These are phyloP conservation scores for Sarcomyxa edulis DNA, from an alignment of 768 basidiomycete species.

Conservation along the genomic window DNA sequence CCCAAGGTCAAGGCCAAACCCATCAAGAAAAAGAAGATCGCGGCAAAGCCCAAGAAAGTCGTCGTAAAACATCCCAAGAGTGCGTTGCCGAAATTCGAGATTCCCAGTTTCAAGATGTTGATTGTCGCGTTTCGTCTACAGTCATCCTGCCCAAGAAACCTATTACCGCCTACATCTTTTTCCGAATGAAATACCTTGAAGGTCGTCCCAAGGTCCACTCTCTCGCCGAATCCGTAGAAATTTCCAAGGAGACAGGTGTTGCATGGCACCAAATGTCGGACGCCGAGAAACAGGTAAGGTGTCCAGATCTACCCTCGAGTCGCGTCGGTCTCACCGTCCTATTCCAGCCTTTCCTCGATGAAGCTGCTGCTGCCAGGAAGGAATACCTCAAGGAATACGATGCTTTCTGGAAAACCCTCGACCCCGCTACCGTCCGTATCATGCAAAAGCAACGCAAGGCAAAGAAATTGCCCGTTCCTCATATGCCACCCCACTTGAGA, in stretches of 20 bases:
- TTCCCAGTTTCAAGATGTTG: not conserved
- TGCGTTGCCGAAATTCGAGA: not conserved
- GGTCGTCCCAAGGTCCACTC: not conserved
- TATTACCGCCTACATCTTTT: constrained; percentile 18
- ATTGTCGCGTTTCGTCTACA: constrained; percentile 1
- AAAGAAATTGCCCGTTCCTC: constrained; percentile 11
- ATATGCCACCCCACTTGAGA: constrained; percentile 1
- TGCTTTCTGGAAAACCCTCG: constrained; percentile 20
- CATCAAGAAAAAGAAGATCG: constrained; percentile 3
- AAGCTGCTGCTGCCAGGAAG: constrained; percentile 9
- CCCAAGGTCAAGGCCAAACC: constrained; percentile 6
- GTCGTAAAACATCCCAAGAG: not conserved
- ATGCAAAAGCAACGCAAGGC: constrained; percentile 25
- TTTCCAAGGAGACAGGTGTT: constrained; percentile 15
- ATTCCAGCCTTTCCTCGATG: constrained; percentile 16
- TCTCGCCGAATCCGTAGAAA: not conserved
- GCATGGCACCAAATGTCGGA: constrained; percentile 26
- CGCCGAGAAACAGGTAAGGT: constrained; percentile 28
- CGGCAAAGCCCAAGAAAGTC: constrained; percentile 4
- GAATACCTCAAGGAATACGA: constrained; percentile 15
- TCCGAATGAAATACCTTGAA: constrained; percentile 13
- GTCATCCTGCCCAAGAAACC: constrained; percentile 20
- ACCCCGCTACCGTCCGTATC: constrained; percentile 14
- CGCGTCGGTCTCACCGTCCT: not conserved
- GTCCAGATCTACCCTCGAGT: not conserved